These are phyloP conservation scores for Dipodascus albidus DNA, from an alignment of 805 yeast genomes.

Conservation along the genomic window DNA sequence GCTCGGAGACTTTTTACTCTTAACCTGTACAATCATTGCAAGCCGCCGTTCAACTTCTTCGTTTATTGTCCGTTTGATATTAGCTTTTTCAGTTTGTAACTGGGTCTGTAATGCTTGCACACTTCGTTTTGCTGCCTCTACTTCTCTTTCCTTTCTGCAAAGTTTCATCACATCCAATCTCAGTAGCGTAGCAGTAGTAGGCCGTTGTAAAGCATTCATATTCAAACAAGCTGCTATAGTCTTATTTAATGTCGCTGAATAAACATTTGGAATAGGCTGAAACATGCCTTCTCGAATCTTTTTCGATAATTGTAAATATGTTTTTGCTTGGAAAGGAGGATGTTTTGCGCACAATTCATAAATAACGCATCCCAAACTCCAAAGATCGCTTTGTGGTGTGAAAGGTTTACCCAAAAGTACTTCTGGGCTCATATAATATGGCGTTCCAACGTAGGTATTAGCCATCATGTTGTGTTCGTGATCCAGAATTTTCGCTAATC, in stretches of 20 bases:
- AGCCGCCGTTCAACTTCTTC: neutral
- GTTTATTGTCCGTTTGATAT: neutral
- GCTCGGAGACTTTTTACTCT: neutral
- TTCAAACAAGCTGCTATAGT: conserved; percentile 74
- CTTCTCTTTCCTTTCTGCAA: conserved; percentile 58
- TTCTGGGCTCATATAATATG: conserved; percentile 97
- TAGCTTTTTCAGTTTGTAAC: conserved; percentile 32
- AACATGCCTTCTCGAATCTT: conserved; percentile 64
- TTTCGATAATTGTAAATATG: conserved; percentile 76
- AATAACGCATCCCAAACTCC: conserved; percentile 95
- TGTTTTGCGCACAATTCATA: conserved; percentile 79
- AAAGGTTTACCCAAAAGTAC: conserved; percentile 85
- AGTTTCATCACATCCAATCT: conserved; percentile 68
- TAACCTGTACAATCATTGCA: neutral
- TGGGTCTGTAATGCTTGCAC: conserved; percentile 45
- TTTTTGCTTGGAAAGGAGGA: conserved; percentile 93
- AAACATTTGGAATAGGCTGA: conserved; percentile 54
- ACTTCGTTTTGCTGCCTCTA: conserved; percentile 38
- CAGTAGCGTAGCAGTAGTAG: conserved; percentile 66
- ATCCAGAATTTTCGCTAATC: conserved; percentile 81
- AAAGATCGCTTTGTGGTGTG: conserved; percentile 85
- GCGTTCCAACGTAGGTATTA: conserved; percentile 94
- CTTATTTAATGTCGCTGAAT: conserved; percentile 60
- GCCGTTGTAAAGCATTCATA: conserved; percentile 60
- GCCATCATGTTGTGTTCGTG: conserved; percentile 85